These are phyloP conservation scores for Collybia sp. DNA, from an alignment of 768 basidiomycete genomes.

Conservation along the genomic window DNA sequence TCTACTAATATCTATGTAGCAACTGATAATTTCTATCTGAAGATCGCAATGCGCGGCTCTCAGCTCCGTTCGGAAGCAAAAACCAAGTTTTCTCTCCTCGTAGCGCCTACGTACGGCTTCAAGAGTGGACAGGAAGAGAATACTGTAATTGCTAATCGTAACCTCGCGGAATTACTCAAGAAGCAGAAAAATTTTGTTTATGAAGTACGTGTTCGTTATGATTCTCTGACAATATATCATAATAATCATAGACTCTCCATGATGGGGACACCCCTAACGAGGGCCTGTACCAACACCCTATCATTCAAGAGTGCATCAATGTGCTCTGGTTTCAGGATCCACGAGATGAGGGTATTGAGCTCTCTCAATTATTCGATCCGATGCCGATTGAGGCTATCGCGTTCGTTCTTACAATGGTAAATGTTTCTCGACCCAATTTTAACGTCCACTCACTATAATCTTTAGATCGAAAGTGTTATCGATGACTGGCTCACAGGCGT, in stretches of 20 bases:
- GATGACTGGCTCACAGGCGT: not conserved
- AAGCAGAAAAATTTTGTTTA: slow-evolving; percentile 7
- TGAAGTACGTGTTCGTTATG: not conserved
- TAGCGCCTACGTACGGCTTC: slow-evolving; percentile 15
- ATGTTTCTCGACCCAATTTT: not conserved
- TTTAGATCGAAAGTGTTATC: slow-evolving; percentile 6
- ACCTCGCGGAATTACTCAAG: slow-evolving; percentile 15
- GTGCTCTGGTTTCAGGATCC: slow-evolving; percentile 20
- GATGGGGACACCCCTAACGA: not conserved
- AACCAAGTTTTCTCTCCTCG: slow-evolving; percentile 8
- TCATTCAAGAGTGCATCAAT: slow-evolving; percentile 18
- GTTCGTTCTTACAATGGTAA: slow-evolving; percentile 9
- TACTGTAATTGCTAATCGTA: slow-evolving; percentile 10
- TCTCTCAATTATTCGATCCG: slow-evolving; percentile 17
- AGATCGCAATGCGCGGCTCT: slow-evolving; percentile 11
- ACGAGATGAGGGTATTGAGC: slow-evolving; percentile 16
- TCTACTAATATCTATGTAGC: not conserved
- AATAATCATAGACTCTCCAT: not conserved
- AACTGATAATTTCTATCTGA: not conserved
- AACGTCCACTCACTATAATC: slow-evolving; percentile 4
- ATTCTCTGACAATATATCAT: too few relatives aligned
- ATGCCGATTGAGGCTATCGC: slow-evolving; percentile 7
- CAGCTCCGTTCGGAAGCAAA: slow-evolving; percentile 18
- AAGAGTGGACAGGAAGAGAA: slow-evolving; percentile 12
- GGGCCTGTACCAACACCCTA: slow-evolving; percentile 17